Evolutionary conservation across 495 filamentous ascomycete species (phyloP).

Genomic region (Penicillium argentinense): DNA sequence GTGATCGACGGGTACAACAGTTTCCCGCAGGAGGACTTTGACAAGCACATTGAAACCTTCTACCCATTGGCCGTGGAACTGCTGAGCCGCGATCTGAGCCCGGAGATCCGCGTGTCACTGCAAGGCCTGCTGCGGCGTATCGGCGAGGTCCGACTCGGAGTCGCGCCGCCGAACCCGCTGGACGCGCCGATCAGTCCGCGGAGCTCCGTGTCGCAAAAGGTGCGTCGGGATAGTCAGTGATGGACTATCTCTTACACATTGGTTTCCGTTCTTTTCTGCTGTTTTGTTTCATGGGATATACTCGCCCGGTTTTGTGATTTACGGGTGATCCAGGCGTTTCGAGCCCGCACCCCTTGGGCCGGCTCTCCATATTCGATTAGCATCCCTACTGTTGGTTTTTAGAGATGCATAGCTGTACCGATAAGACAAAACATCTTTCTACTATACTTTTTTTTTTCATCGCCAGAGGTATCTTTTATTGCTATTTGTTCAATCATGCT

Average conservation of each 20-base stretch:
- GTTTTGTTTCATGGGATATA: conserved; percentile 31
- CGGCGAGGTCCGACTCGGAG: conserved; percentile 77
- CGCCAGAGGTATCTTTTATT: no score
- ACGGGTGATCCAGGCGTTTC: conserved; percentile 22
- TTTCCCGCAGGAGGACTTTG: conserved; percentile 82
- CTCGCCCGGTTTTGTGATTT: conserved; percentile 25
- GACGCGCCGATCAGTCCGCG: conserved; percentile 48
- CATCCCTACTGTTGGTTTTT: conserved; percentile 18
- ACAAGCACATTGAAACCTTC: conserved; percentile 74
- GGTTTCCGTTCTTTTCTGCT: background rate
- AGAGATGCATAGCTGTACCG: conserved; percentile 34
- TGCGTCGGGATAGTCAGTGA: conserved; percentile 30
- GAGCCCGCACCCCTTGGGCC: no score
- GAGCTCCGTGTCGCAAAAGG: conserved; percentile 40
- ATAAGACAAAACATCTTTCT: conserved; percentile 22
- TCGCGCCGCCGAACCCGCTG: conserved; percentile 39
- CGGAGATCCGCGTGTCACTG: conserved; percentile 74
- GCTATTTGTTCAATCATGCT: no score
- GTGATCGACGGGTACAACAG: conserved; percentile 93
- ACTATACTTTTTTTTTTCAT: no score
- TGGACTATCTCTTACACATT: conserved; percentile 6
- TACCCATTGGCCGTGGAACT: conserved; percentile 84
- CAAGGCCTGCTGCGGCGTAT: conserved; percentile 74
- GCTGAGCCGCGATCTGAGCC: conserved; percentile 75
- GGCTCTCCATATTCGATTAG: background rate